Evolutionary conservation across 2,329 filamentous ascomycete species (phyloP).

Genomic region (Fusarium acutatum): DNA sequence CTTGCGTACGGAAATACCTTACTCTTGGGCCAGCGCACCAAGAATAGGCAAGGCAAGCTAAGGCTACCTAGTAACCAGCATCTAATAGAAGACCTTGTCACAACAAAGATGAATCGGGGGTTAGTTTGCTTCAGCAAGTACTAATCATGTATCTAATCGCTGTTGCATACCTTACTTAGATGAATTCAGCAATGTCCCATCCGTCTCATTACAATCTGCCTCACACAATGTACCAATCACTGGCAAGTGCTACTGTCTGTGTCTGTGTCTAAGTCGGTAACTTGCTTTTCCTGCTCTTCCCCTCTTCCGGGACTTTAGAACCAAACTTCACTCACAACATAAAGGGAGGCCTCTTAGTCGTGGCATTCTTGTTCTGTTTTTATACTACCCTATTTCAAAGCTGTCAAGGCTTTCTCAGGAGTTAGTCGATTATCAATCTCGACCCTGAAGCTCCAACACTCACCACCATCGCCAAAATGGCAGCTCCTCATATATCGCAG

Average conservation of each 20-base stretch:
- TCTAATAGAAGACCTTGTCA: background rate
- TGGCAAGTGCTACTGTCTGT: constrained; percentile 1
- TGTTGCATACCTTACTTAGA: background rate
- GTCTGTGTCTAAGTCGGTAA: background rate
- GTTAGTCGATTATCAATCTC: background rate
- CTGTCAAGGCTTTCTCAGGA: background rate
- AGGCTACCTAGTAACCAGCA: background rate
- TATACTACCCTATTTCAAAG: background rate
- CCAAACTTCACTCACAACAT: background rate
- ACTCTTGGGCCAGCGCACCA: background rate
- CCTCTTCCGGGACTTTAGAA: background rate
- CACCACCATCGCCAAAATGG: constrained; percentile 29
- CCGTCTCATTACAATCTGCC: background rate
- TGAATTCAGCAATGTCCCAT: background rate
- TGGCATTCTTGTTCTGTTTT: background rate
- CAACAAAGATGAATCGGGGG: background rate
- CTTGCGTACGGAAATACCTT: background rate
- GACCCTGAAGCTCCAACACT: background rate
- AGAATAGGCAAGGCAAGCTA: background rate
- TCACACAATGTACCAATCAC: background rate
- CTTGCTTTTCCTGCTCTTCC: background rate
- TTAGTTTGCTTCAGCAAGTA: background rate
- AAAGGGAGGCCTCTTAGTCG: constrained; percentile 9
- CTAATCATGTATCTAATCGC: background rate
- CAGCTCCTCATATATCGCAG: constrained; percentile 12